Percentiles rank a stretch among this genome's conserved stretches.
Evolutionary conservation across 495 filamentous ascomycete genomes (phyloP).

Genomic region (Amorphotheca resinae): DNA sequence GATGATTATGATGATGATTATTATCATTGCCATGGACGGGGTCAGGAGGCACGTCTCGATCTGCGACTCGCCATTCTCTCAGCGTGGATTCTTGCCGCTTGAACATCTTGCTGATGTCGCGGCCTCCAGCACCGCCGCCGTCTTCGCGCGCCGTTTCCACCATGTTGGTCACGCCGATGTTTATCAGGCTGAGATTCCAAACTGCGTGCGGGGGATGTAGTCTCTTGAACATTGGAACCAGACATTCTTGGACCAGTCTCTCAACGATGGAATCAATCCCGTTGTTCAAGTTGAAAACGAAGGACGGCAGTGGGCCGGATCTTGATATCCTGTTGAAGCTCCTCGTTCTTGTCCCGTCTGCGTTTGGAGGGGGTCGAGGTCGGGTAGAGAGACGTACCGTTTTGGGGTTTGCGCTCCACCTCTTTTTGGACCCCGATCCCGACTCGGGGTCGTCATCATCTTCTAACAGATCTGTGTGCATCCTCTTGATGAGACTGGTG

Average conservation of each 20-base stretch:
- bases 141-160: constrained; percentile 43
- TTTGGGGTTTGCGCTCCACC: constrained; percentile 55
- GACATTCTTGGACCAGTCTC: constrained; percentile 51
- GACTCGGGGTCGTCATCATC: constrained; percentile 23
- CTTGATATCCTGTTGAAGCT: constrained; percentile 54
- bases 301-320: constrained; percentile 55
- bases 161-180: constrained; percentile 83
- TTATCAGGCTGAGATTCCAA: constrained; percentile 73
- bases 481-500: constrained; percentile 59
- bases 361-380: constrained; percentile 41
- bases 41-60: constrained; percentile 26
- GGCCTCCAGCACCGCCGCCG: constrained; percentile 29
- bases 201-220: constrained; percentile 47
- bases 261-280: constrained; percentile 46
- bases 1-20: not conserved
- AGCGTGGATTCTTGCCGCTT: constrained; percentile 49
- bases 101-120: constrained; percentile 60
- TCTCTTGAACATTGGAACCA: constrained; percentile 58
- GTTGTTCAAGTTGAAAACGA: constrained; percentile 51
- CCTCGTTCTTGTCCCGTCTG: constrained; percentile 38
- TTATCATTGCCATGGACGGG: not conserved
- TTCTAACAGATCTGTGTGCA: constrained; percentile 64
- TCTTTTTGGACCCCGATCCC: constrained; percentile 16
- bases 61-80: constrained; percentile 48
- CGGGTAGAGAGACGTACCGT: constrained; percentile 72